Base-by-base conservation (phyloP, 768 basidiomycete genomes). In the Mycena metata region DNA sequence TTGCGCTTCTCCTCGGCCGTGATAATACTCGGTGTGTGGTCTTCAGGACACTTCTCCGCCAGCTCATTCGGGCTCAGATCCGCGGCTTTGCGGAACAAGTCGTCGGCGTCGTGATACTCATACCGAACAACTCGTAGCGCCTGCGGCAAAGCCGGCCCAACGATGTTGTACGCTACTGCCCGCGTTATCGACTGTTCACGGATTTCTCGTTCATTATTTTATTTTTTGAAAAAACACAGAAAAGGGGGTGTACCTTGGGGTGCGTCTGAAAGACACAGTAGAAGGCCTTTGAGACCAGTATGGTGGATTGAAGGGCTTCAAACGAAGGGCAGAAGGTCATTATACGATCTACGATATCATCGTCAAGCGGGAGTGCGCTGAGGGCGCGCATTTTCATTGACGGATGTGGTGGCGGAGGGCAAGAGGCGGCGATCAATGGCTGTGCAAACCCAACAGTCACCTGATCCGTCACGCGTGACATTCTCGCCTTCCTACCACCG, bases 281-380 rank as follows among this genome's bases (percentile, higher is more conserved):
- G 51, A 78, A 70, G 2, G 66, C 62, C 39, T 77, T 76, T 11
- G 74, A 79, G 24, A 61, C 55, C 17, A 75, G 45, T 13, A 76
- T 36, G 0, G 62, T 50, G 1, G 76, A 49, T 21, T 68, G 60
- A 15, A 78, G 69, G 24, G 69, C 45, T 13, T 30, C n/a, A 56
- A 79, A 77, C 19, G 65, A 54, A 6, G 72, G 72, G n/a, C 74
- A 70, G 33, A 65, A 74, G 13, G 72, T 72, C 33, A 78, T 60
- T 1, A 78, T 67, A 11, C 72, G 71, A 67, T 77, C 74, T n/a
- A 75, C 51, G 57, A 76, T 62, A 60, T 78, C 74, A 42, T 72
- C 69, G 66, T 74, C 67, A 6, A 76, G 66, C 5, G 72, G 72
- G 3, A 76, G 59, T 42, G 66, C 43, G 43, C 19, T 60, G 43